Base-by-base conservation (phyloP, 2,329 filamentous ascomycete species). In the Dothistroma pini region DNA sequence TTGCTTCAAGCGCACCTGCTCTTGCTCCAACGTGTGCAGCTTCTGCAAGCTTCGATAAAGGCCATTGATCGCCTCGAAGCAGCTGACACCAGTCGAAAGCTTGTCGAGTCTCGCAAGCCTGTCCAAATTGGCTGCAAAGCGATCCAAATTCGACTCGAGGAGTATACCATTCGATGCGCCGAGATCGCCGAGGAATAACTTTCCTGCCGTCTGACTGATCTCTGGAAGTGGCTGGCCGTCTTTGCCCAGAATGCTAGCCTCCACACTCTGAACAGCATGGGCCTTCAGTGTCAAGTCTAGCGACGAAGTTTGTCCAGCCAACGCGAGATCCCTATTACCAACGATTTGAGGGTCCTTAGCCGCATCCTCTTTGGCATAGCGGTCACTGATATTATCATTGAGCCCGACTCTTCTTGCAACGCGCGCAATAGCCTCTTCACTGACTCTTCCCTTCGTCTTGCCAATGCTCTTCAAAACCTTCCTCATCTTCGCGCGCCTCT, bases 41-140 rank as follows among this genome's bases (percentile, higher is more conserved):
- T 81, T 86, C 61, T 83, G 80, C 62, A 95, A 77, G 69, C 89
- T 90, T 59, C 83, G 83, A 72, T 88, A 90, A 6, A 96, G 80
- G 2, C 89, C 89, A 4, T 85, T 86, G 50, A 93, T 80, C 0
- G 90, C 90, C 71, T 91, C 89, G 71, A 90, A 89, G 72, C 90
- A 90, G 68, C 90, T 90, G 8, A 93, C 80, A 1, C 86, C 86
- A 32, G 83, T 79, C 22, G 89, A 91, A 56, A 93, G 80, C 67
- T 86, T 87, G 72, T 95, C 91, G 58, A 92, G 76, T 5, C 76
- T 81, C 3, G 89, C 86, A 35, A 95, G 77, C 38, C 84, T 83
- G 69, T 89, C 86, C 38, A 96, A 79, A 70, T 93, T 93, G 34
- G 79, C 79, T 0, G 88, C 84, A 70, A 95, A 95, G 12, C 79